Evolutionary conservation across 2,329 filamentous ascomycete species (phyloP).

Genomic region (Diaporthe sp.): DNA sequence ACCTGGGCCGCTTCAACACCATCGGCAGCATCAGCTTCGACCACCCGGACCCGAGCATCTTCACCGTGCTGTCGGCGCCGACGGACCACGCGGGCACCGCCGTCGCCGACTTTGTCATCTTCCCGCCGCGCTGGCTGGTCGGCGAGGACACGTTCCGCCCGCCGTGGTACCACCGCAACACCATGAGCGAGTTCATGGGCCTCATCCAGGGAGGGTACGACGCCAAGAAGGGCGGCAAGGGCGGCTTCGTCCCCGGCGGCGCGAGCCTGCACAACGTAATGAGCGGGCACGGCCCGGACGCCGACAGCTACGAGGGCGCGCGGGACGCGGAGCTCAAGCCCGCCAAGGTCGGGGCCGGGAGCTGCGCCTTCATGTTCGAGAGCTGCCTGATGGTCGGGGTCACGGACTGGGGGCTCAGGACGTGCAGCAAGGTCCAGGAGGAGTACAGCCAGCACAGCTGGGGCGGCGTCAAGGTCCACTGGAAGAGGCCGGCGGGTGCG

Average conservation of each 20-base stretch:
- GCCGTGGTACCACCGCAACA: constrained; percentile 81
- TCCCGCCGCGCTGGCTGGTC: constrained; percentile 80
- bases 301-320: constrained; percentile 68
- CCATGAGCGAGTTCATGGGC: constrained; percentile 76
- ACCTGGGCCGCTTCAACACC: constrained; percentile 81
- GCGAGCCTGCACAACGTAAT: constrained; percentile 78
- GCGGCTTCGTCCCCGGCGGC: constrained; percentile 72
- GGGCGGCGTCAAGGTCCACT: constrained; percentile 74
- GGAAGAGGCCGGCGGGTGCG: constrained; percentile 42
- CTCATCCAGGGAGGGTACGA: constrained; percentile 72
- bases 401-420: constrained; percentile 76
- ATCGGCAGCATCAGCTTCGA: constrained; percentile 82
- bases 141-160: constrained; percentile 79
- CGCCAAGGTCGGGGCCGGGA: constrained; percentile 70
- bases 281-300: constrained; percentile 76
- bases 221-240: constrained; percentile 68
- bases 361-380: constrained; percentile 79
- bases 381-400: constrained; percentile 79
- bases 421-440: constrained; percentile 72
- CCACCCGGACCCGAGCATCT: constrained; percentile 84
- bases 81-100: constrained; percentile 74
- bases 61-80: constrained; percentile 77
- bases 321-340: constrained; percentile 68
- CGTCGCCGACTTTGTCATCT: constrained; percentile 80
- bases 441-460: constrained; percentile 88